phyloP scores from a whole-genome alignment of 2,329 filamentous ascomycete genomes.

The Fusarium burgessii region DNA sequence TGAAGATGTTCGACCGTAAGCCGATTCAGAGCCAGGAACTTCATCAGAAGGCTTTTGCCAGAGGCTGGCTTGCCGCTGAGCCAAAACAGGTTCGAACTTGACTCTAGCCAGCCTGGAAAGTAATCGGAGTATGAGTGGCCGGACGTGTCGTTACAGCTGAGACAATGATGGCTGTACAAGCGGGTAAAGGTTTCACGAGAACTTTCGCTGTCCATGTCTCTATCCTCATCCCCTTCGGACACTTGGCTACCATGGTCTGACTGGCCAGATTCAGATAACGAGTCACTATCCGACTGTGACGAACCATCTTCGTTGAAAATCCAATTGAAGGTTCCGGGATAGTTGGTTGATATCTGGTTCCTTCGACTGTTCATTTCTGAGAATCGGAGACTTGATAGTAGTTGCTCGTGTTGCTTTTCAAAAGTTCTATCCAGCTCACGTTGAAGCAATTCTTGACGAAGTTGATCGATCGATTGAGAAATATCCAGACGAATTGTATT shows the following conservation, averaged over 20 bases:
- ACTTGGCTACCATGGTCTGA: background rate
- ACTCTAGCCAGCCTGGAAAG: background rate
- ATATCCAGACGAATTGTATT: background rate
- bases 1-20: fast-evolving
- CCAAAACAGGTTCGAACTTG: background rate
- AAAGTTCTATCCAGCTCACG: background rate
- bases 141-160: background rate
- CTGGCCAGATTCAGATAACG: too few relatives aligned
- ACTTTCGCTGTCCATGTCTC: background rate
- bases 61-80: background rate
- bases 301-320: background rate
- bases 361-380: background rate
- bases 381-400: background rate
- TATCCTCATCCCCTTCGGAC: too few relatives aligned
- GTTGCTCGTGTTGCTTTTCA: background rate
- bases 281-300: fast-evolving
- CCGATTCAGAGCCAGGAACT: background rate
- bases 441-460: fast-evolving
- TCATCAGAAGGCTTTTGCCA: background rate
- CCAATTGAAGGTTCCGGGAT: background rate
- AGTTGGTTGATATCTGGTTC: background rate
- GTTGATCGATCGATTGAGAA: background rate
- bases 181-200: too few relatives aligned
- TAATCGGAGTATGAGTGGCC: fast-evolving
- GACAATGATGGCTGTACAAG: too few relatives aligned